These are phyloP conservation scores for Tetrahymena thermophila DNA, from an alignment of 73 alveolate genomes.

Conservation along the genomic window DNA sequence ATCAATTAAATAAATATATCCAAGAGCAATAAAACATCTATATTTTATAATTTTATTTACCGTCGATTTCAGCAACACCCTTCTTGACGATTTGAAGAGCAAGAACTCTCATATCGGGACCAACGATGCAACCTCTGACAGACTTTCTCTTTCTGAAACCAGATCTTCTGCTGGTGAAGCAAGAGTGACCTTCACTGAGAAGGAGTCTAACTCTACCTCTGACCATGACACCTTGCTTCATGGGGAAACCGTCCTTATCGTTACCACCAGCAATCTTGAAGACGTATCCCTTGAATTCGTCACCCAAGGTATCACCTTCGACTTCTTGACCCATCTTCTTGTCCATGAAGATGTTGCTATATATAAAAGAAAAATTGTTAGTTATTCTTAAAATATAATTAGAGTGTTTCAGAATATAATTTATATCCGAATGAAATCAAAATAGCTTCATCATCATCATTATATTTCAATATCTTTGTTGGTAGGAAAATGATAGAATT, in stretches of 20 bases:
- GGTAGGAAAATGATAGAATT: not conserved
- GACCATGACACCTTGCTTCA: constrained; percentile 88
- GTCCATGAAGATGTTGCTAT: constrained; percentile 63
- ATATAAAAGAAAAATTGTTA: not conserved
- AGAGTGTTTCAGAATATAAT: not conserved
- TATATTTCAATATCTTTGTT: not conserved
- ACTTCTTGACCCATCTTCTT: constrained; percentile 85
- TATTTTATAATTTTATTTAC: not conserved
- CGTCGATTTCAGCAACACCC: constrained; percentile 86
- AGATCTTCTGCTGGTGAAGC: constrained; percentile 85
- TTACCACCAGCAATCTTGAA: constrained; percentile 93
- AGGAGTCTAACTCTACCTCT: constrained; percentile 78
- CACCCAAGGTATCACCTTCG: constrained; percentile 80
- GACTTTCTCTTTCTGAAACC: constrained; percentile 88
- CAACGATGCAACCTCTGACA: constrained; percentile 91
- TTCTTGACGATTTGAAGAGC: constrained; percentile 78
- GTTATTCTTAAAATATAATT: not conserved
- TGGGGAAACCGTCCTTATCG: constrained; percentile 92
- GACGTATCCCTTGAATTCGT: constrained; percentile 79
- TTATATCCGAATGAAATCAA: not conserved
- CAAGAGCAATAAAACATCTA: not conserved
- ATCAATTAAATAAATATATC: not conserved
- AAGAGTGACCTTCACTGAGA: constrained; percentile 75
- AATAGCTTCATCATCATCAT: not conserved
- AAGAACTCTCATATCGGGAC: constrained; percentile 86